These are phyloP conservation scores for Alternaria sp. DNA, from an alignment of 2,329 filamentous ascomycete species.

Conservation along the genomic window DNA sequence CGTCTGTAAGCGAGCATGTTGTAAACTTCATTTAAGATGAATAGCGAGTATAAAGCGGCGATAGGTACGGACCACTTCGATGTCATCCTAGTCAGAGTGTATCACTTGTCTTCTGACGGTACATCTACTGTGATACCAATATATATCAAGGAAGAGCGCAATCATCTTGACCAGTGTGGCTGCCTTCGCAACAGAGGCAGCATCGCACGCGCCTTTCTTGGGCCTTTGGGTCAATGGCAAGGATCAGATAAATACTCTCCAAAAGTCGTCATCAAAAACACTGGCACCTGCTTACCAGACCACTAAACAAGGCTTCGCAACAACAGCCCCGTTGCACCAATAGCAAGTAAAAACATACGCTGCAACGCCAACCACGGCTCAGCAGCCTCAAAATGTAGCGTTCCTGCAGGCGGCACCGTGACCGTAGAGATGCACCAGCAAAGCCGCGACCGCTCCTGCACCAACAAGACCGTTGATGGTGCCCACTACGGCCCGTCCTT, in stretches of 20 bases:
- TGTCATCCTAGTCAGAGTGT: background rate
- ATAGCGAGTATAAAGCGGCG: conserved; percentile 10
- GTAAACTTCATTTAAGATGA: background rate
- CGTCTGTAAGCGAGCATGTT: conserved; percentile 4
- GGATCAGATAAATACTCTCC: conserved; percentile 34
- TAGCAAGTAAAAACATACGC: conserved; percentile 62
- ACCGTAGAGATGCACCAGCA: conserved; percentile 60
- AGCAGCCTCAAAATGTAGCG: conserved; percentile 55
- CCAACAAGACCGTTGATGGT: conserved; percentile 47
- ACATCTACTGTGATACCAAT: background rate
- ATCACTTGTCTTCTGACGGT: background rate
- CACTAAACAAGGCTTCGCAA: conserved; percentile 37
- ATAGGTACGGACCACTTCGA: background rate
- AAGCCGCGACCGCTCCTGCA: conserved; percentile 62
- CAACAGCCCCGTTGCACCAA: conserved; percentile 57
- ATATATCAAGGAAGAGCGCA: conserved; percentile 12
- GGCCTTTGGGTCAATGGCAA: conserved; percentile 46
- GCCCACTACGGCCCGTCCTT: conserved; percentile 46
- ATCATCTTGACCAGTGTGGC: conserved; percentile 22
- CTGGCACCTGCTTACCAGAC: conserved; percentile 25
- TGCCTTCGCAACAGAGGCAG: conserved; percentile 43
- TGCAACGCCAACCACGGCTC: conserved; percentile 52
- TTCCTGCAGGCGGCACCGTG: conserved; percentile 59
- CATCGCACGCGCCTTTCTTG: conserved; percentile 43
- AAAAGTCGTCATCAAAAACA: background rate